A percentile compares a stretch with the other conserved stretches of the same genome.
phyloP scores from a whole-genome alignment of 495 filamentous ascomycete genomes.

The Neurospora sp. region DNA sequence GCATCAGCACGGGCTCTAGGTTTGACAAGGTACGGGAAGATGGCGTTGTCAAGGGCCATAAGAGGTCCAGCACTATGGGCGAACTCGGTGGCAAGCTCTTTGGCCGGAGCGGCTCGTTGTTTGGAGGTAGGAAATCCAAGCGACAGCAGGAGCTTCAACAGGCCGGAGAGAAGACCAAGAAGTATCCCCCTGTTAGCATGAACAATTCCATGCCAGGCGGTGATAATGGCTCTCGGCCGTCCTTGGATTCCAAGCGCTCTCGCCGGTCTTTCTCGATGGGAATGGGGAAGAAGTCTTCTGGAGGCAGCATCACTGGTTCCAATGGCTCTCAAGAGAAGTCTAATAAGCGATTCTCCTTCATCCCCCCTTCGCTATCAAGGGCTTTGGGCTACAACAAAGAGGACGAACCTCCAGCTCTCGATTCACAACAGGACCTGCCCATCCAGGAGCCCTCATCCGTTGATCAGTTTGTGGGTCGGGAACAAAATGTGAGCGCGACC shows the following conservation, averaged over 20 bases:
- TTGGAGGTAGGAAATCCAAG: conserved; percentile 47
- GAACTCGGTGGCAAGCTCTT: conserved; percentile 70
- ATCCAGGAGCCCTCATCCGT: conserved; percentile 36
- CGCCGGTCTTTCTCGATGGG: conserved; percentile 66
- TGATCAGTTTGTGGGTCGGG: conserved; percentile 25
- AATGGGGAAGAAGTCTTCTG: conserved; percentile 57
- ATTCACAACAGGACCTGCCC: conserved; percentile 35
- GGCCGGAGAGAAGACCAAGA: conserved; percentile 38
- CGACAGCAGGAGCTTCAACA: conserved; percentile 31
- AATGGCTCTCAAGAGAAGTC: conserved; percentile 46
- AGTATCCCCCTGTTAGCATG: conserved; percentile 75
- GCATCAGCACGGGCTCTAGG: conserved; percentile 41
- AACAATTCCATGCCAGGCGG: conserved; percentile 41
- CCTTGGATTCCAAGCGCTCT: conserved; percentile 60
- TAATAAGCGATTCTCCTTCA: conserved; percentile 61
- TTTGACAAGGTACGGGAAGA: conserved; percentile 31
- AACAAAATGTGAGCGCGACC: conserved; percentile 18
- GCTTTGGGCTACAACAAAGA: conserved; percentile 42
- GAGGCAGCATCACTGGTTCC: conserved; percentile 41
- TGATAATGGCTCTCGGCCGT: conserved; percentile 48
- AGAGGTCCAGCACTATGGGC: conserved; percentile 80
- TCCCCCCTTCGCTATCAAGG: conserved; percentile 67
- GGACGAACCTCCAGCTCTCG: conserved; percentile 23
- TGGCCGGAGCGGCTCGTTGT: conserved; percentile 67
- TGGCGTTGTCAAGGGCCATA: conserved; percentile 57